Conservation (phyloP, 768 basidiomycete species). For the Russula earlei region DNA sequence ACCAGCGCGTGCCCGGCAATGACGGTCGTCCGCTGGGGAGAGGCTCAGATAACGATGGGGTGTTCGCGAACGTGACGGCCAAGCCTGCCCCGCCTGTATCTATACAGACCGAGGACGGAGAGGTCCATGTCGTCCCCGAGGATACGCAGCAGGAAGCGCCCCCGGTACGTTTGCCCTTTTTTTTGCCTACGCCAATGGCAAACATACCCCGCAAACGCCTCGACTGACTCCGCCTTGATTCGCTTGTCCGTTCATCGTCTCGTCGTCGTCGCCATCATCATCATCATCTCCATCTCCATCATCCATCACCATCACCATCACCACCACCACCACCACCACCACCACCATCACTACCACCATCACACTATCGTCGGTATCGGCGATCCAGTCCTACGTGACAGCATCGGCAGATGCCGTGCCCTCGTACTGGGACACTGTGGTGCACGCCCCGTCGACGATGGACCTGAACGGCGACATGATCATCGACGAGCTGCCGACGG, state of each 20-base stretch:
- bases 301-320: no score
- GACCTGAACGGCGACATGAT: slow-evolving; percentile 58
- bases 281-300: no score
- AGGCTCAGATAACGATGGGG: slow-evolving; percentile 81
- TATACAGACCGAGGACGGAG: slow-evolving; percentile 44
- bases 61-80: slow-evolving; percentile 90
- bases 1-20: slow-evolving; percentile 42
- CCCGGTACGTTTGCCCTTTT: slow-evolving; percentile 48
- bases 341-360: no score
- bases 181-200: not conserved
- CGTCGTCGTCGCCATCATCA: no score
- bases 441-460: slow-evolving; percentile 62
- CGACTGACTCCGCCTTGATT: no score
- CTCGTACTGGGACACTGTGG: slow-evolving; percentile 94
- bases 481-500: slow-evolving; percentile 86
- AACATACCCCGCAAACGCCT: no score
- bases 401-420: slow-evolving; percentile 89
- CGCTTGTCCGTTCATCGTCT: no score
- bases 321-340: no score
- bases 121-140: slow-evolving; percentile 62
- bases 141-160: slow-evolving; percentile 74
- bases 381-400: slow-evolving; percentile 69
- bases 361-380: no score
- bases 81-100: slow-evolving; percentile 53
- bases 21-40: slow-evolving; percentile 41